A percentile compares a stretch with the other conserved stretches of the same genome.
Evolutionary conservation across 768 basidiomycete species (phyloP).

Genomic region (Hericium coralloides): DNA sequence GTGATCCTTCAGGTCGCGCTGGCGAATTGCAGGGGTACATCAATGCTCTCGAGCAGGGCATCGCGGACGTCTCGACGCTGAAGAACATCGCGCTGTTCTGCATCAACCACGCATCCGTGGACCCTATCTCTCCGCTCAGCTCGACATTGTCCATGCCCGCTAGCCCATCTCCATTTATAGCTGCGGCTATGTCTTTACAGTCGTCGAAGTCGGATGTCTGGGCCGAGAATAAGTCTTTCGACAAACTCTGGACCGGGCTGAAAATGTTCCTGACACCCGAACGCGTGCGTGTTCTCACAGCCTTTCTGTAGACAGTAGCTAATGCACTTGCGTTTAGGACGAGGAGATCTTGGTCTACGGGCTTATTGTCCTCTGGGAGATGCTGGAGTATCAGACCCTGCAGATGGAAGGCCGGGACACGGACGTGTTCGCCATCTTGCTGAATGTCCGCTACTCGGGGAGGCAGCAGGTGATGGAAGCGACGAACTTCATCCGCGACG

Average conservation of each 20-base stretch:
- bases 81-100: slow-evolving; percentile 62
- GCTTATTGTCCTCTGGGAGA: slow-evolving; percentile 76
- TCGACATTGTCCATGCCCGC: slow-evolving; percentile 40
- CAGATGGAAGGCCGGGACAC: slow-evolving; percentile 75
- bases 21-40: slow-evolving; percentile 49
- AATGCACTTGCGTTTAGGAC: slow-evolving; percentile 29
- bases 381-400: slow-evolving; percentile 64
- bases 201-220: slow-evolving; percentile 54
- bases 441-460: slow-evolving; percentile 67
- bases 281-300: slow-evolving; percentile 37
- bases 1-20: slow-evolving; percentile 29
- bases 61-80: slow-evolving; percentile 44
- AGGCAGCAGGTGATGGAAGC: slow-evolving; percentile 71
- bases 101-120: slow-evolving; percentile 44
- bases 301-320: slow-evolving; percentile 6
- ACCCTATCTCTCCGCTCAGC: slow-evolving; percentile 45
- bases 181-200: slow-evolving; percentile 30
- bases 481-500: slow-evolving; percentile 73
- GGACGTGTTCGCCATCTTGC: slow-evolving; percentile 61
- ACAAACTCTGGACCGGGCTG: slow-evolving; percentile 58
- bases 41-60: slow-evolving; percentile 40
- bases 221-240: slow-evolving; percentile 64
- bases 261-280: slow-evolving; percentile 51
- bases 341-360: slow-evolving; percentile 67
- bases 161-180: slow-evolving; percentile 50